Percentiles rank a stretch among this genome's conserved stretches.
These are phyloP conservation scores for Phytophthora colocasiae DNA, from an alignment of 352 stramenopile species.

Conservation along the genomic window DNA sequence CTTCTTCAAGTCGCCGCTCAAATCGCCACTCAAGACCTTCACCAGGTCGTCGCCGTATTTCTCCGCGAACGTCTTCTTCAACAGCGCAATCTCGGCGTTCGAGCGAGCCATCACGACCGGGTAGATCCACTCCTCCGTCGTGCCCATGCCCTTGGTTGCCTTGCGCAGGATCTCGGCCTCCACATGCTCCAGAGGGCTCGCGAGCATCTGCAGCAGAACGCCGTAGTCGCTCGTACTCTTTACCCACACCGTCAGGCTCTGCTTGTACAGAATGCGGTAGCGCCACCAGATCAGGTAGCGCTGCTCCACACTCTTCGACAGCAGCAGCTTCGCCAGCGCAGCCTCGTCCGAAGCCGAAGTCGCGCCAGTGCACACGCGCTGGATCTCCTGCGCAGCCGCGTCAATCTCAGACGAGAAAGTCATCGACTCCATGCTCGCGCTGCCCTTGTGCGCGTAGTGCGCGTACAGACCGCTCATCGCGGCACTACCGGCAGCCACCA, in stretches of 20 bases:
- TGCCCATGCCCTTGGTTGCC: constrained; percentile 68
- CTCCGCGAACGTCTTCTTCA: constrained; percentile 79
- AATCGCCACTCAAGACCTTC: constrained; percentile 48
- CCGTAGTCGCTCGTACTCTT: constrained; percentile 60
- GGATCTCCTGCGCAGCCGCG: constrained; percentile 51
- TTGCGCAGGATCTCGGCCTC: constrained; percentile 65
- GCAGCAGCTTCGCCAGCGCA: constrained; percentile 22
- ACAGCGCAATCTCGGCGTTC: constrained; percentile 69
- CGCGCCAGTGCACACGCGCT: constrained; percentile 30
- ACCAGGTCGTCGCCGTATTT: constrained; percentile 59
- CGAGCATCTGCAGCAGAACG: constrained; percentile 59
- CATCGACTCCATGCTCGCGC: constrained; percentile 23
- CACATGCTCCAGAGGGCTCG: constrained; percentile 51
- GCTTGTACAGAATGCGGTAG: constrained; percentile 55
- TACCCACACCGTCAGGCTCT: constrained; percentile 59
- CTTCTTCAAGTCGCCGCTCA: constrained; percentile 67
- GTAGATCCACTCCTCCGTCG: constrained; percentile 66
- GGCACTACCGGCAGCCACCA: constrained; percentile 5
- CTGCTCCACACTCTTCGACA: constrained; percentile 30
- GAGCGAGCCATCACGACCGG: constrained; percentile 58
- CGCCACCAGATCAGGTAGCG: constrained; percentile 33
- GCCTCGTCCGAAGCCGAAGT: constrained; percentile 26
- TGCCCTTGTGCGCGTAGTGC: constrained; percentile 18
- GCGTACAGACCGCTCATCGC: constrained; percentile 22
- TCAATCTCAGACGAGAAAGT: constrained; percentile 51